Evolutionary conservation across 1,139 yeast species (phyloP).

Genomic region (Tardiomyces depauwii): DNA sequence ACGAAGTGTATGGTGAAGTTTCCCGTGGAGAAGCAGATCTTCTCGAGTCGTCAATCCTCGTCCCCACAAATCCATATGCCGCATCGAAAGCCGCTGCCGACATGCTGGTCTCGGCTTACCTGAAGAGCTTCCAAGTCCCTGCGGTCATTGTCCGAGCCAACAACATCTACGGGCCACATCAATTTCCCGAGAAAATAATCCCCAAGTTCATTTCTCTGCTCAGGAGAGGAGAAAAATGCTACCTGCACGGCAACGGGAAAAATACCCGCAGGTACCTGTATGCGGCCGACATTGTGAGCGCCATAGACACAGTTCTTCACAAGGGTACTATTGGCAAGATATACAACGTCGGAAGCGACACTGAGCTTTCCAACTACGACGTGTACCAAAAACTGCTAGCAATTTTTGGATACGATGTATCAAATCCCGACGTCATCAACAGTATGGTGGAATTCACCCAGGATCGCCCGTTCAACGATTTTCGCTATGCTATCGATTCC

Average conservation of each 20-base stretch:
- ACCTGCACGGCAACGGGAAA: conserved; percentile 40
- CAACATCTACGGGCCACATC: conserved; percentile 47
- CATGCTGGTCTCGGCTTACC: conserved; percentile 38
- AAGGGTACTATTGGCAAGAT: conserved; percentile 27
- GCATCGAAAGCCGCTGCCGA: conserved; percentile 52
- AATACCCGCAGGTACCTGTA: conserved; percentile 39
- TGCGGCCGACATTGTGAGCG: conserved; percentile 38
- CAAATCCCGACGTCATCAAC: conserved; percentile 8
- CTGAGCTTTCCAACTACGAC: conserved; percentile 34
- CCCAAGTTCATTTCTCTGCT: conserved; percentile 31
- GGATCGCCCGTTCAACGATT: conserved; percentile 45
- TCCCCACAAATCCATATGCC: conserved; percentile 51
- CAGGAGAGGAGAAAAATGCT: conserved; percentile 19
- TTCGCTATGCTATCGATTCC: conserved; percentile 34
- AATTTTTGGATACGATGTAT: conserved; percentile 7
- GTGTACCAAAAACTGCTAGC: conserved; percentile 19
- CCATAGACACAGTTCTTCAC: conserved; percentile 29
- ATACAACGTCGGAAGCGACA: conserved; percentile 40
- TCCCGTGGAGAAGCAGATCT: conserved; percentile 20
- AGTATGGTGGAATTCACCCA: conserved; percentile 26
- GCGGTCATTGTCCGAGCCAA: conserved; percentile 38
- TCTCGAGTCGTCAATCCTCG: conserved; percentile 30
- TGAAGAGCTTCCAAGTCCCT: conserved; percentile 35
- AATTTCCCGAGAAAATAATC: conserved; percentile 47
- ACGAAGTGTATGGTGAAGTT: conserved; percentile 47